Conservation (phyloP, 1,139 yeast genomes). For the Kodamaea ohmeri region DNA sequence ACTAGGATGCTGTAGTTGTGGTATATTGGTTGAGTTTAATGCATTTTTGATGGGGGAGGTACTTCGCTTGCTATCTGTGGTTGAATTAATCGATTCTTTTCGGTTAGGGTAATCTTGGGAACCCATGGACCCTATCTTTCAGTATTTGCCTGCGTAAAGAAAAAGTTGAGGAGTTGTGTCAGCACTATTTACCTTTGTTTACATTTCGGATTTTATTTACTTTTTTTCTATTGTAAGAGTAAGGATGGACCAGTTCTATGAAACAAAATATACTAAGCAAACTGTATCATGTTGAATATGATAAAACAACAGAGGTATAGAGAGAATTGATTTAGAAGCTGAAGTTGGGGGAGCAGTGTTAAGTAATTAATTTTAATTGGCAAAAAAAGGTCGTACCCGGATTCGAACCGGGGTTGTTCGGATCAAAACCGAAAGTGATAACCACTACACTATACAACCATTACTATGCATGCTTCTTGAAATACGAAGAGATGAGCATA, state of each 20-base stretch:
- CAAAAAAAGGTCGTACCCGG: constrained; percentile 74
- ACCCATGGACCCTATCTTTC: constrained; percentile 2
- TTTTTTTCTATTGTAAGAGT: background rate
- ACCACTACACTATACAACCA: constrained; percentile 52
- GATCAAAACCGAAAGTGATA: constrained; percentile 55
- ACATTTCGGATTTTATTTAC: background rate
- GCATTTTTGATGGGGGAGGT: constrained; percentile 2
- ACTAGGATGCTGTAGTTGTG: constrained; percentile 17
- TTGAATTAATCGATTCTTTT: background rate
- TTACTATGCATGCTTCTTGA: too few relatives aligned
- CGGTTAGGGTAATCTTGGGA: background rate
- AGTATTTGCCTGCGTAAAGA: background rate
- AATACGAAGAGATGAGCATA: too few relatives aligned
- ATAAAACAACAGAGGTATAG: too few relatives aligned
- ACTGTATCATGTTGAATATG: too few relatives aligned
- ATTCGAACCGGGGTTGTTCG: constrained; percentile 93
- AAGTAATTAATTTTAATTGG: too few relatives aligned
- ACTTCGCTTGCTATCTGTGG: constrained; percentile 4
- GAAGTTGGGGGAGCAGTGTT: too few relatives aligned
- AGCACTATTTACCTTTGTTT: background rate
- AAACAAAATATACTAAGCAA: background rate
- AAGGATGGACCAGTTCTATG: background rate
- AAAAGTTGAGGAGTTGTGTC: background rate
- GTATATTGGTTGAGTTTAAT: constrained; percentile 13
- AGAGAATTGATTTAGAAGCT: too few relatives aligned